Conservation (phyloP, 2,329 filamentous ascomycete genomes). For the Alternaria panax region DNA sequence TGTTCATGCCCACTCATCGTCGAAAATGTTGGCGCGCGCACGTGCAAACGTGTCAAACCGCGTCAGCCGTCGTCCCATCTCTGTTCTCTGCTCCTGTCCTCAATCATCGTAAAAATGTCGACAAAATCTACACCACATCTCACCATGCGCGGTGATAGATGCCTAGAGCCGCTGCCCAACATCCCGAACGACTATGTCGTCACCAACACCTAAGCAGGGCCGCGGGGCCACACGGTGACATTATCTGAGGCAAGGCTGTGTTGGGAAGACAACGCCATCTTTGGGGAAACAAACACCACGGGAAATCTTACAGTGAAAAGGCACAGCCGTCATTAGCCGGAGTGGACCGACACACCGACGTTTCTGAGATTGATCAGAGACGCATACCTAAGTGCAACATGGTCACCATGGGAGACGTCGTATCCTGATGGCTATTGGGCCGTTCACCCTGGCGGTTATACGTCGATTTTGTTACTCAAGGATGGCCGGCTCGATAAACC, state of each 20-base stretch:
- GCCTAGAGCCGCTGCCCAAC: not conserved
- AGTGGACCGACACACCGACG: slow-evolving; percentile 16
- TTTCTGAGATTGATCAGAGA: slow-evolving; percentile 16
- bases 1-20: slow-evolving; percentile 3
- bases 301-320: not conserved
- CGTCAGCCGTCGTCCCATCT: not conserved
- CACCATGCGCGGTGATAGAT: not conserved
- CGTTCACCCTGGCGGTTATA: slow-evolving; percentile 1
- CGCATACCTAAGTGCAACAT: slow-evolving; percentile 11
- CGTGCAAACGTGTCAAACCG: slow-evolving; percentile 21
- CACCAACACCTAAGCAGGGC: not conserved
- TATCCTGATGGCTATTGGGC: slow-evolving; percentile 10
- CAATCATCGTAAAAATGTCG: not conserved
- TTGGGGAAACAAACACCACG: not conserved
- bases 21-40: slow-evolving; percentile 17
- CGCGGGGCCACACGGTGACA: not conserved
- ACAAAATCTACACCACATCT: not conserved
- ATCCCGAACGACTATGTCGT: not conserved
- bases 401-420: slow-evolving; percentile 27
- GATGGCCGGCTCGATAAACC: slow-evolving; percentile 21
- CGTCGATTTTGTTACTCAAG: slow-evolving; percentile 3
- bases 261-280: not conserved
- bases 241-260: not conserved
- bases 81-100: not conserved
- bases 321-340: not conserved